These are phyloP conservation scores for Neopestalotiopsis sp. DNA, from an alignment of 2,329 filamentous ascomycete species.

Conservation along the genomic window DNA sequence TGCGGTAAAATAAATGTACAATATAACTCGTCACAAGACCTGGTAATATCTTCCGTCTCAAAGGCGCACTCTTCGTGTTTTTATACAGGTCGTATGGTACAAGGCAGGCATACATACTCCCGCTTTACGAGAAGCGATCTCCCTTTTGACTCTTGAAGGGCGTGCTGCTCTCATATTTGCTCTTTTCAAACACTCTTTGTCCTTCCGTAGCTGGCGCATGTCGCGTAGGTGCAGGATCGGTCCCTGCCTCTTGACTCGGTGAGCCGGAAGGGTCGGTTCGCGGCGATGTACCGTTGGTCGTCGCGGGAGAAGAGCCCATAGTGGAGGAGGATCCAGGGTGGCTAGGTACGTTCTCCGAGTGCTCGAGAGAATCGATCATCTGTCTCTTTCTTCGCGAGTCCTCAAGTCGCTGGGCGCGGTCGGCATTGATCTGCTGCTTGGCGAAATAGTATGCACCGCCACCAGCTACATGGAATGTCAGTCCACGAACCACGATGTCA, in stretches of 20 bases:
- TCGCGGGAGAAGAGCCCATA: slow-evolving; percentile 40
- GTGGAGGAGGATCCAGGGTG: slow-evolving; percentile 39
- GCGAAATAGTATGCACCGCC: slow-evolving; percentile 95
- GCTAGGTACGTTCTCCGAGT: slow-evolving; percentile 43
- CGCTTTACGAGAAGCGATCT: slow-evolving; percentile 75
- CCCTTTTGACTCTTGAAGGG: slow-evolving; percentile 83
- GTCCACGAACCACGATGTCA: slow-evolving; percentile 19
- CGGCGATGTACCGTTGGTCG: slow-evolving; percentile 53
- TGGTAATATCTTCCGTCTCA: background rate
- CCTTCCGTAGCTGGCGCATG: slow-evolving; percentile 77
- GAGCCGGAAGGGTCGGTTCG: slow-evolving; percentile 63
- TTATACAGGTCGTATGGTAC: slow-evolving; percentile 7
- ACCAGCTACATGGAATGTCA: slow-evolving; percentile 63
- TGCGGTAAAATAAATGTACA: background rate
- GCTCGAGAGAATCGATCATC: slow-evolving; percentile 59
- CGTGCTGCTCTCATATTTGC: slow-evolving; percentile 83
- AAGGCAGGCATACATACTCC: background rate
- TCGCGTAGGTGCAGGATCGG: slow-evolving; percentile 83
- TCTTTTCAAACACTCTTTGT: slow-evolving; percentile 74
- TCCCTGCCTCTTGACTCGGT: slow-evolving; percentile 74
- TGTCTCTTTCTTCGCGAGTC: slow-evolving; percentile 69
- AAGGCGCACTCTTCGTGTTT: slow-evolving; percentile 14
- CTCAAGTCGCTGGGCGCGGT: slow-evolving; percentile 75
- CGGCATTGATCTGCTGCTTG: slow-evolving; percentile 91
- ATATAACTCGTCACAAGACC: background rate